Conservation (phyloP, 108 stramenopile species). For the Conticribra weissflogii region DNA sequence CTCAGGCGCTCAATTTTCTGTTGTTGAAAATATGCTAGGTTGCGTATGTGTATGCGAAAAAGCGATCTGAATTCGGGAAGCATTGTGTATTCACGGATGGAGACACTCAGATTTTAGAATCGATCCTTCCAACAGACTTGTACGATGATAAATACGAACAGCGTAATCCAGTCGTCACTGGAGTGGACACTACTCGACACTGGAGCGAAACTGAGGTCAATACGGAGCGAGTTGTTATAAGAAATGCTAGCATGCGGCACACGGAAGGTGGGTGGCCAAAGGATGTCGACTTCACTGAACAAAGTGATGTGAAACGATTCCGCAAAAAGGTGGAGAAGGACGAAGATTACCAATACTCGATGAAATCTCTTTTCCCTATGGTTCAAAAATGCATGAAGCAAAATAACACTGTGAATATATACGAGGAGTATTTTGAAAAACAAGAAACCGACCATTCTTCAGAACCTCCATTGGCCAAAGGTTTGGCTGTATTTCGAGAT, state of each 20-base stretch:
- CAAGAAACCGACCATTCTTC: constrained; percentile 66
- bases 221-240: constrained; percentile 77
- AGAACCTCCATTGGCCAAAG: constrained; percentile 89
- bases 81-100: constrained; percentile 59
- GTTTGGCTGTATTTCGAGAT: constrained; percentile 90
- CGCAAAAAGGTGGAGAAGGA: constrained; percentile 92
- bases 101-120: constrained; percentile 54
- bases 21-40: constrained; percentile 43
- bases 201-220: constrained; percentile 76
- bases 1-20: not conserved
- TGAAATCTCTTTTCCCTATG: constrained; percentile 77
- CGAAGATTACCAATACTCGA: constrained; percentile 76
- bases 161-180: constrained; percentile 27
- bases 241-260: constrained; percentile 76
- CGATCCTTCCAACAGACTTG: constrained; percentile 51
- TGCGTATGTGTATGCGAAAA: constrained; percentile 65
- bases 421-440: constrained; percentile 77
- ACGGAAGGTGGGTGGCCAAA: constrained; percentile 93
- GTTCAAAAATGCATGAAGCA: constrained; percentile 85
- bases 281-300: constrained; percentile 88
- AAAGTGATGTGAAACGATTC: constrained; percentile 70
- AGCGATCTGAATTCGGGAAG: constrained; percentile 71
- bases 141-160: constrained; percentile 46
- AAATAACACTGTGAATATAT: constrained; percentile 91
- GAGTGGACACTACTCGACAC: constrained; percentile 45